These are phyloP conservation scores for Penicillium macrosclerotiorum DNA, from an alignment of 495 filamentous ascomycete genomes.

Conservation along the genomic window DNA sequence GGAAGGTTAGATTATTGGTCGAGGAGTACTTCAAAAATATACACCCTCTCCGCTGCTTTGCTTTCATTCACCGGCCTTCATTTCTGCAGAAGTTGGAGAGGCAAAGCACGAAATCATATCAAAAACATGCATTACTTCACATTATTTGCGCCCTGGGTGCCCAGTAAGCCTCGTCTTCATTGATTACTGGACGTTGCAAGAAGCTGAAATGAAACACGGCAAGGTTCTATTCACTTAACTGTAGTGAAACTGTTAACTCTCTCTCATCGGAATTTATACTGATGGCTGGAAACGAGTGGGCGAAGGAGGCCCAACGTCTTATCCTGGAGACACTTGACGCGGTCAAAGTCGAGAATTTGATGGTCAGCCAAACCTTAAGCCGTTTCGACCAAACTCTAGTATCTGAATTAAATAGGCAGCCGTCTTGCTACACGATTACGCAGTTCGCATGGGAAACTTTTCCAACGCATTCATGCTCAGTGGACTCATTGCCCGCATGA, in stretches of 20 bases:
- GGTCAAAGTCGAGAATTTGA: constrained; percentile 35
- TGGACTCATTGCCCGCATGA: constrained; percentile 36
- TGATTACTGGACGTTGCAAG: not conserved
- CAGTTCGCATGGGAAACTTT: constrained; percentile 33
- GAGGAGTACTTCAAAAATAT: constrained; percentile 38
- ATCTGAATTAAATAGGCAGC: constrained; percentile 18
- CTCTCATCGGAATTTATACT: constrained; percentile 16
- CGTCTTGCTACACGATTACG: constrained; percentile 33
- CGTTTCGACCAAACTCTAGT: not conserved
- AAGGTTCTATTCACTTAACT: constrained; percentile 28
- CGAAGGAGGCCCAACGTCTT: constrained; percentile 23
- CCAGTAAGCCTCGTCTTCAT: constrained; percentile 22
- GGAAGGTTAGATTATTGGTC: constrained; percentile 24
- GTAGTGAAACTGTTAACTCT: constrained; percentile 15
- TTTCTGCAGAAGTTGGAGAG: constrained; percentile 32
- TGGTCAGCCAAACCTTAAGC: constrained; percentile 12
- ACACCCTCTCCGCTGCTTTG: constrained; percentile 37
- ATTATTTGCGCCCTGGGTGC: constrained; percentile 36
- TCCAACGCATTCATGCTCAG: constrained; percentile 38
- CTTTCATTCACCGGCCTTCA: constrained; percentile 35
- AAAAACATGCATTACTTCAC: constrained; percentile 28
- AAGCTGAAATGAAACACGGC: not conserved
- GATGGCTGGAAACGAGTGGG: constrained; percentile 29
- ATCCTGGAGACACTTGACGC: constrained; percentile 30
- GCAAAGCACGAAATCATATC: constrained; percentile 4